These are phyloP conservation scores for Tetrahymena borealis DNA, from an alignment of 73 alveolate genomes.

Conservation along the genomic window DNA sequence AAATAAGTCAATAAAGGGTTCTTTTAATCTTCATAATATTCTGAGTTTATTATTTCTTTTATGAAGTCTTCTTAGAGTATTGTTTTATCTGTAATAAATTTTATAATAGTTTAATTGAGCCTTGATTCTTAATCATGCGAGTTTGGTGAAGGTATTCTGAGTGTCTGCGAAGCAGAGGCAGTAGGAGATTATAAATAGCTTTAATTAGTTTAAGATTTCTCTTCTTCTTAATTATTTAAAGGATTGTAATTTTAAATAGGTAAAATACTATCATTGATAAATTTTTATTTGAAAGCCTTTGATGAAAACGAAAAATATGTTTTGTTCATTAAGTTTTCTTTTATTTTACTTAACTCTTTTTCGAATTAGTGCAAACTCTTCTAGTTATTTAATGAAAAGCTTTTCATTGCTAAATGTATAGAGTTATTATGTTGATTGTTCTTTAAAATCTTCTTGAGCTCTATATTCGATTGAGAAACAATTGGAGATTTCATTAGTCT, in stretches of 20 bases:
- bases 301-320: neutral
- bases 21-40: neutral
- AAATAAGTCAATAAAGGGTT: neutral
- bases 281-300: neutral
- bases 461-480: neutral
- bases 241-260: neutral
- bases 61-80: neutral
- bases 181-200: neutral
- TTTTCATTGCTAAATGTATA: neutral
- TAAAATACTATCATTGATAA: neutral
- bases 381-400: neutral
- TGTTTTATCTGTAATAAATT: neutral
- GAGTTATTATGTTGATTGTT: neutral
- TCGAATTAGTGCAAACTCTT: neutral
- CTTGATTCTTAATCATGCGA: neutral
- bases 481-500: neutral
- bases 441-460: neutral
- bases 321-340: neutral
- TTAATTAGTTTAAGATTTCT: neutral
- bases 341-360: neutral
- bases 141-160: neutral
- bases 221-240: no score
- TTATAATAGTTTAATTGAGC: neutral
- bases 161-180: neutral
- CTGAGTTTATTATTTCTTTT: neutral